These are phyloP conservation scores for Corchorus capsularis DNA, from an alignment of 345 rosid genomes.

Conservation along the genomic window DNA sequence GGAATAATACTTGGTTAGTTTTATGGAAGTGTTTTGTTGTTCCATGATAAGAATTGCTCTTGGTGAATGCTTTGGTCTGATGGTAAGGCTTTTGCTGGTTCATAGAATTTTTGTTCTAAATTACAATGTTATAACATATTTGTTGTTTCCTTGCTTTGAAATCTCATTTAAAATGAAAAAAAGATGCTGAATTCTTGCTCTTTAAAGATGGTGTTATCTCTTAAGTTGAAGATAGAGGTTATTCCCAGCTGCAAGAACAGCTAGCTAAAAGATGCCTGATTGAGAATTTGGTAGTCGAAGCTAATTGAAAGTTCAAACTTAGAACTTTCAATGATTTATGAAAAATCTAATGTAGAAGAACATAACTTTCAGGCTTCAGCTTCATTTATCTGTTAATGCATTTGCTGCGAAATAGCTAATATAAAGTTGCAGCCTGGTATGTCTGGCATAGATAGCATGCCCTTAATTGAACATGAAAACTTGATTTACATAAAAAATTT, in stretches of 20 bases:
- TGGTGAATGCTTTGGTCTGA: neutral
- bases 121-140: neutral
- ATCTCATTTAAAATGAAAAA: neutral
- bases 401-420: neutral
- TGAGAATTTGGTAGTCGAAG: neutral
- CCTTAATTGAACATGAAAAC: neutral
- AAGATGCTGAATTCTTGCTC: neutral
- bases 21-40: neutral
- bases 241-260: neutral
- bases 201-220: neutral
- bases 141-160: slow-evolving; percentile 8
- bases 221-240: neutral
- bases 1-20: neutral
- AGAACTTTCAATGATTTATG: neutral
- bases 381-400: neutral
- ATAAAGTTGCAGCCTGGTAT: neutral
- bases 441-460: neutral
- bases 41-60: slow-evolving; percentile 2
- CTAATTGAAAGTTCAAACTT: neutral
- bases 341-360: neutral
- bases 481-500: slow-evolving; percentile 11
- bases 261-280: neutral
- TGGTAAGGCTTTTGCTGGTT: neutral
- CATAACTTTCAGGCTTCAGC: neutral
- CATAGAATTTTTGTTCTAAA: neutral